Evolutionary conservation across 768 basidiomycete genomes (phyloP), one percentile per base, ranked within the genome.

Genomic region (Boletus reticulatus): DNA sequence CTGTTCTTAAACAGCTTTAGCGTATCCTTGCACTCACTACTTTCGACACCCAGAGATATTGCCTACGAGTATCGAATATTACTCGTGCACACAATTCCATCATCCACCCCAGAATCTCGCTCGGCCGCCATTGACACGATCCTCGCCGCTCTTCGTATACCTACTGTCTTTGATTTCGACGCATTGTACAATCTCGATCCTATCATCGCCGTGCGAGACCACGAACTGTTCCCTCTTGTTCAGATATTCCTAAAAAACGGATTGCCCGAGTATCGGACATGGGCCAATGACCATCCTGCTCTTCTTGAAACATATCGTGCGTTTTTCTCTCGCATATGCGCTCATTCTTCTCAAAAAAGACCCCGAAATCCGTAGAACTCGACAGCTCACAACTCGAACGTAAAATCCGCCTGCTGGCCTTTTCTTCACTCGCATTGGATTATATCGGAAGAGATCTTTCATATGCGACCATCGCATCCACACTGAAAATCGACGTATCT

Each of bases 101-200:
- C 82, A 3, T 73, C 79, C 2, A 84, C 85, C 0, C 72, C 82
- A 22, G 68, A 74, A 11, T 76, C 82, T 17, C 73, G 80, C 54
- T 47, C 74, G 5, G 85, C 83, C 43, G 86, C 87, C 10, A 60
- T 85, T 24, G 79, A 85, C 34, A 72, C 80, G 36, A 84, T 92
- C 57, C 79, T 82, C 7, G 75, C 80, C 8, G 85, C 88, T 19
- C 77, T 93, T 32, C 81, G 84, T 34, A 75, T 85, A 37, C 84
- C 88, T 4, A 73, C 74, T 14, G 69, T 89, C 54, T 90, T 94
- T 70, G 86, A 95, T 72, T 89, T 94, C 64, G 91, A 94, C 68
- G 69, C 84, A 8, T 73, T 92, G 29, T 85, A 92, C 77, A 87
- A 85, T 57, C 76, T 95, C 39, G 85, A 92, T 51, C 81, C 84